Base-by-base conservation (phyloP, 768 basidiomycete species). In the Mycena sanguinolenta region DNA sequence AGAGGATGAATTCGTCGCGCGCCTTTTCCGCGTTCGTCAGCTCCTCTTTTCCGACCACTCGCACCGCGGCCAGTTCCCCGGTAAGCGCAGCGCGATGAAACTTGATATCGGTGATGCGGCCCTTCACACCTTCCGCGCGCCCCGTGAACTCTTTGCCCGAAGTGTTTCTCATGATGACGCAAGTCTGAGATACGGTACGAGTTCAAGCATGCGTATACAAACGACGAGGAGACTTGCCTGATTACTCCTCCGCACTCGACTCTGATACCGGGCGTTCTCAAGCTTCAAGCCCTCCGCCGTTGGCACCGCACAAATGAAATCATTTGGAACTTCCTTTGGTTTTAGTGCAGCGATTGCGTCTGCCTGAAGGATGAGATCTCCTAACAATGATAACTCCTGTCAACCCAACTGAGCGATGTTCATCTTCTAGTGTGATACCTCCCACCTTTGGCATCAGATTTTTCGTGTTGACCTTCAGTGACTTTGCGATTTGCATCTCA, bases 221-320 rank as follows among this genome's bases (percentile, higher is more conserved):
- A 46, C 17, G 19, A 32, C 17, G 14, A 2, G 34, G 21, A 12
- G 10, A 70, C 76, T 17, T 72, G 85, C 87, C 79, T 84, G 80
- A 39, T 74, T 61, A 60, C 82, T 80, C 53, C 67, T 53, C 23
- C 84, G 79, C 3, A 86, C 77, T 42, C 84, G 75, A 2, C 79
- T 85, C 59, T 84, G 86, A 76, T 80, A 88, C 3, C 84, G 79
- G 4, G 81, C 69, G 70, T 86, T 86, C 17, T 72, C 68, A 3
- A 87, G 54, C 14, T 75, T 65, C 21, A 82, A 49, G 1, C 82
- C 83, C 13, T 81, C 76, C 21, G 73, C 67, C 38, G 70, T 74
- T 8, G 76, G 14, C 19, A 66, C 68, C 13, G 77, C 77, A 1
- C 62, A 55, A 2, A 67, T 74, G 66, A 86, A 83, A 46, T 86